phyloP scores from a whole-genome alignment of 1,284 basidiomycete genomes.

The Cutaneotrichosporon curvatum region DNA sequence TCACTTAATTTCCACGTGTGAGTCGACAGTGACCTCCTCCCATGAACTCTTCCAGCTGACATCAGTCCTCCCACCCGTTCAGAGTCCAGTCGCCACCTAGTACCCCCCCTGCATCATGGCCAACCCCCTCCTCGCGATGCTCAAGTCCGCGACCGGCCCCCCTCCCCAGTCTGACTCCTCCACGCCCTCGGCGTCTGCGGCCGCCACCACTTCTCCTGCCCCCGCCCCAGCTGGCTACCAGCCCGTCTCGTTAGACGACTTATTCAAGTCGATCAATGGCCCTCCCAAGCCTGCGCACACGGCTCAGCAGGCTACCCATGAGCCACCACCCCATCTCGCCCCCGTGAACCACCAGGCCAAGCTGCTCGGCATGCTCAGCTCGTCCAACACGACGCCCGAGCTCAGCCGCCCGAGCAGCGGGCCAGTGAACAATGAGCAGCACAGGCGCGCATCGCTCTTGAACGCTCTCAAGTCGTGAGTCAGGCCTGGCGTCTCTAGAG shows the following conservation, averaged over 20 bases:
- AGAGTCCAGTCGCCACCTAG: too few species aligned
- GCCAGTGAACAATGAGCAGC: background rate
- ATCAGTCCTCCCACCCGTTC: too few species aligned
- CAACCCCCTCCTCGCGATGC: slow-evolving; percentile 35
- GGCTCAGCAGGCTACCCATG: background rate
- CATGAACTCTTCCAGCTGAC: too few species aligned
- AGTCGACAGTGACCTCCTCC: too few species aligned
- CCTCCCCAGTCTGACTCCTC: slow-evolving; percentile 11
- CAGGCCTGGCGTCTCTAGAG: too few species aligned
- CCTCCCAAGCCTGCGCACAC: too few species aligned
- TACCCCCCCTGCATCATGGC: slow-evolving; percentile 20
- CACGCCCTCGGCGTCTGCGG: slow-evolving; percentile 17
- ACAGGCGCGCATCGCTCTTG: slow-evolving; percentile 9
- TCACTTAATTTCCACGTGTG: too few species aligned
- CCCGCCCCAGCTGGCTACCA: slow-evolving; percentile 27
- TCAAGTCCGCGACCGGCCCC: slow-evolving; percentile 23
- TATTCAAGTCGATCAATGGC: slow-evolving; percentile 32
- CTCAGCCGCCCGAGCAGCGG: slow-evolving; percentile 6
- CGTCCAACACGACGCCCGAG: slow-evolving; percentile 7
- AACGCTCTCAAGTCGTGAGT: slow-evolving; percentile 14
- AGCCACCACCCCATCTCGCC: too few species aligned
- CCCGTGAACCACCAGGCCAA: slow-evolving; percentile 15
- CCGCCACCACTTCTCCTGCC: too few species aligned
- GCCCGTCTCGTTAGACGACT: slow-evolving; percentile 27
- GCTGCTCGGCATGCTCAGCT: slow-evolving; percentile 16